These are phyloP conservation scores for Salix koriyanagi DNA, from an alignment of 345 rosid genomes.

Conservation along the genomic window DNA sequence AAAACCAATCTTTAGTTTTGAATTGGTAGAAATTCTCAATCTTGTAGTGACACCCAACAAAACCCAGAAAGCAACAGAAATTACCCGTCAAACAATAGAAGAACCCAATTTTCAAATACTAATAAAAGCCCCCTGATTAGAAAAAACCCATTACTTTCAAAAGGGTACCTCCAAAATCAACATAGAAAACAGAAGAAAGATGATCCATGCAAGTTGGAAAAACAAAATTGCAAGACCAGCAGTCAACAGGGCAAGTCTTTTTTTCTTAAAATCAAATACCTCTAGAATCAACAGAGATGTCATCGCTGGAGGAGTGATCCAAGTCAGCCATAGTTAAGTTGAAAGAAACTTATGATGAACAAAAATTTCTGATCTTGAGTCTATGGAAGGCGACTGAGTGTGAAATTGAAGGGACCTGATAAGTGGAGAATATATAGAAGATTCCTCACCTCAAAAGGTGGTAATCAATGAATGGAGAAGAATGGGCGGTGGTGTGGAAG, in stretches of 20 bases:
- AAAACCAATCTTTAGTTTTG: neutral
- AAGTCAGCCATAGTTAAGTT: conserved; percentile 36
- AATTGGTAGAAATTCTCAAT: neutral
- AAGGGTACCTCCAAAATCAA: neutral
- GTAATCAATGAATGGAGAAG: neutral
- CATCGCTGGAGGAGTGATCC: conserved; percentile 29
- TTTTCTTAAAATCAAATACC: neutral
- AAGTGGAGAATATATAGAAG: conserved; percentile 5
- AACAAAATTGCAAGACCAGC: no score
- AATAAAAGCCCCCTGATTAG: neutral
- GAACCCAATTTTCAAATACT: neutral
- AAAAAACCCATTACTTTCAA: neutral
- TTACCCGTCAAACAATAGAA: neutral
- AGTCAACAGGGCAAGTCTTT: no score
- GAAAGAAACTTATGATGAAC: no score
- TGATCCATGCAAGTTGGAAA: neutral
- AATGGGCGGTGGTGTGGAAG: conserved; percentile 23
- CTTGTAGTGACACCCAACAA: neutral
- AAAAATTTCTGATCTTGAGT: neutral
- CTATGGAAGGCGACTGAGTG: neutral
- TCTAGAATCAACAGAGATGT: conserved; percentile 18
- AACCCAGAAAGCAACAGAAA: neutral
- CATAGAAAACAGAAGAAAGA: no score
- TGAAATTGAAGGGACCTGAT: neutral
- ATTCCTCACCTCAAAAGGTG: neutral